Percentiles rank a stretch among this genome's conserved stretches.
phyloP scores from a whole-genome alignment of 306 rosid species.

The Macrotyloma uniflorum region DNA sequence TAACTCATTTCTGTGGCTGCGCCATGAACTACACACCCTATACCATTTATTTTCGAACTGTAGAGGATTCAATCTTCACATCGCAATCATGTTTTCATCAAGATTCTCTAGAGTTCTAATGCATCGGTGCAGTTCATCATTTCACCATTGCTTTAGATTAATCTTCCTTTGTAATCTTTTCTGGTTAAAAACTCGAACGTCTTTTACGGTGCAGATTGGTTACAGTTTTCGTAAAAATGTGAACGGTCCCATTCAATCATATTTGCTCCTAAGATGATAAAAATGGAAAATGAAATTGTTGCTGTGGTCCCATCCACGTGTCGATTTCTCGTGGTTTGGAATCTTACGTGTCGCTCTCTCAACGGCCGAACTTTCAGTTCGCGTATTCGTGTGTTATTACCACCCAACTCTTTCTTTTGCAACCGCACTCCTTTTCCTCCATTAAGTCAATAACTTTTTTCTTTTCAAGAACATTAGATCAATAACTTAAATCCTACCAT shows the following conservation, averaged over 20 bases:
- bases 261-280: neutral
- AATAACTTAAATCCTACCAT: neutral
- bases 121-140: neutral
- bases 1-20: neutral
- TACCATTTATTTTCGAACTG: neutral
- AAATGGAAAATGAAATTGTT: neutral
- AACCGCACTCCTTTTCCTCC: conserved; percentile 16
- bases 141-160: neutral
- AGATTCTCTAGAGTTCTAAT: neutral
- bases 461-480: neutral
- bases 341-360: conserved; percentile 32
- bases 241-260: neutral
- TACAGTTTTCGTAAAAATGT: neutral
- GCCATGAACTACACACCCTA: neutral
- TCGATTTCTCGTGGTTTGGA: neutral
- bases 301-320: conserved; percentile 38
- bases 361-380: conserved; percentile 41
- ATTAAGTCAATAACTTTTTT: neutral
- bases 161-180: neutral
- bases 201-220: neutral
- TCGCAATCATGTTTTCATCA: neutral
- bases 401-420: conserved; percentile 40
- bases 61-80: neutral
- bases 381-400: conserved; percentile 43
- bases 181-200: neutral